A percentile compares a stretch with the other conserved stretches of the same genome.
Evolutionary conservation across 1,284 basidiomycete genomes (phyloP).

Genomic region (Ceratobasidium sp.): DNA sequence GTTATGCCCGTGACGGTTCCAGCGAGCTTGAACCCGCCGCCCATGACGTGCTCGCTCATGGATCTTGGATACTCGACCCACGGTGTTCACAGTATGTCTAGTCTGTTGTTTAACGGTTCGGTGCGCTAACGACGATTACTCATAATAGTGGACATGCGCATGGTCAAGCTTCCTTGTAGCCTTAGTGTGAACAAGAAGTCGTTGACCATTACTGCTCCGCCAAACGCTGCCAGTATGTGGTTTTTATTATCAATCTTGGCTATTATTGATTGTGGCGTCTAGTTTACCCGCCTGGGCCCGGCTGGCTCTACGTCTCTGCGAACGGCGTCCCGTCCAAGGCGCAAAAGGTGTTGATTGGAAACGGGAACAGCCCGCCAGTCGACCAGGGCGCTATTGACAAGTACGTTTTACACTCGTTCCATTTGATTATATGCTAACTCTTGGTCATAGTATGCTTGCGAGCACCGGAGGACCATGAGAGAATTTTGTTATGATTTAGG

Average conservation of each 20-base stretch:
- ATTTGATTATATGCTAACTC: not conserved
- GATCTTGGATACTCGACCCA: constrained; percentile 85
- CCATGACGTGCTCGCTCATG: constrained; percentile 70
- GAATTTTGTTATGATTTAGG: not conserved
- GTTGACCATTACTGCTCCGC: constrained; percentile 70
- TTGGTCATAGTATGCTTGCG: constrained; percentile 10
- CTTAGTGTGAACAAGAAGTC: constrained; percentile 58
- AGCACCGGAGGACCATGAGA: constrained; percentile 28
- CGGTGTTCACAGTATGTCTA: constrained; percentile 68
- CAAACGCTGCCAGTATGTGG: constrained; percentile 52
- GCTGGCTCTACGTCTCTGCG: constrained; percentile 60
- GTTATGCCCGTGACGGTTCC: constrained; percentile 55
- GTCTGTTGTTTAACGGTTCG: too few relatives aligned
- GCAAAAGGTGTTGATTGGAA: constrained; percentile 64
- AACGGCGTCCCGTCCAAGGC: constrained; percentile 66
- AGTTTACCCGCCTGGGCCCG: constrained; percentile 60
- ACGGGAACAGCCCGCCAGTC: constrained; percentile 55
- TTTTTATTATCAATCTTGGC: constrained; percentile 41
- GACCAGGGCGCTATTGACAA: constrained; percentile 50
- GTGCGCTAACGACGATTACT: not conserved
- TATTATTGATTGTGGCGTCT: not conserved
- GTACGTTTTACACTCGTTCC: constrained; percentile 12
- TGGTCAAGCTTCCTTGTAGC: constrained; percentile 71
- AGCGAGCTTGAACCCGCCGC: not conserved
- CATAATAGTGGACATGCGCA: constrained; percentile 69